Conservation (phyloP, 441 rosid species). For the Pelargonium australe region DNA sequence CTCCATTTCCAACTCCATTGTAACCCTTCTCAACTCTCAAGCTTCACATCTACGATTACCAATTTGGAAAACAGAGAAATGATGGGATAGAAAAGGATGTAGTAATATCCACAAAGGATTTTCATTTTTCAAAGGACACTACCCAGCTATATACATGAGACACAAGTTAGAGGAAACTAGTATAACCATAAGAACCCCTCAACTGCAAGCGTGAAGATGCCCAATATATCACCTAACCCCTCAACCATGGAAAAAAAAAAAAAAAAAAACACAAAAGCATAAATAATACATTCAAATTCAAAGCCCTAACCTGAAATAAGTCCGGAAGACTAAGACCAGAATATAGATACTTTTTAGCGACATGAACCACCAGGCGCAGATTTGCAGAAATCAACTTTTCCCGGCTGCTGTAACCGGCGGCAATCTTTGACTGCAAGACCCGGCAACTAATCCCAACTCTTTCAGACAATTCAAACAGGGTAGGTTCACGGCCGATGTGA, state of each 20-base stretch:
- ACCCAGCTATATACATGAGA: neutral
- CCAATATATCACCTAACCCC: neutral
- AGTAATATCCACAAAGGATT: neutral
- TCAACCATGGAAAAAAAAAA: neutral
- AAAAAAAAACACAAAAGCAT: neutral
- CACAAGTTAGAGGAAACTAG: neutral
- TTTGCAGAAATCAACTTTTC: constrained; percentile 65
- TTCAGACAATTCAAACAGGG: constrained; percentile 70
- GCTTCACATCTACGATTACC: neutral
- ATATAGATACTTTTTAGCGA: constrained; percentile 71
- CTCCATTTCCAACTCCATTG: neutral
- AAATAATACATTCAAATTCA: neutral
- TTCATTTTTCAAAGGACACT: neutral
- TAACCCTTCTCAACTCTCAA: neutral
- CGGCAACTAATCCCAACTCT: constrained; percentile 47
- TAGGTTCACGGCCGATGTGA: constrained; percentile 69
- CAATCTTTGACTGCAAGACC: constrained; percentile 54
- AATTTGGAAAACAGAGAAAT: neutral
- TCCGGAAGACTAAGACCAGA: constrained; percentile 76
- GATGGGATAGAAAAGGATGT: neutral
- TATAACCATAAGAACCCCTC: neutral
- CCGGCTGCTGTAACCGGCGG: constrained; percentile 47
- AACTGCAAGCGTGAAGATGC: constrained; percentile 3
- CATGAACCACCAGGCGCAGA: constrained; percentile 70
- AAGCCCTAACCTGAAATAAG: constrained; percentile 59